phyloP scores from a whole-genome alignment of 345 rosid species.

The Syzygium jambos region DNA sequence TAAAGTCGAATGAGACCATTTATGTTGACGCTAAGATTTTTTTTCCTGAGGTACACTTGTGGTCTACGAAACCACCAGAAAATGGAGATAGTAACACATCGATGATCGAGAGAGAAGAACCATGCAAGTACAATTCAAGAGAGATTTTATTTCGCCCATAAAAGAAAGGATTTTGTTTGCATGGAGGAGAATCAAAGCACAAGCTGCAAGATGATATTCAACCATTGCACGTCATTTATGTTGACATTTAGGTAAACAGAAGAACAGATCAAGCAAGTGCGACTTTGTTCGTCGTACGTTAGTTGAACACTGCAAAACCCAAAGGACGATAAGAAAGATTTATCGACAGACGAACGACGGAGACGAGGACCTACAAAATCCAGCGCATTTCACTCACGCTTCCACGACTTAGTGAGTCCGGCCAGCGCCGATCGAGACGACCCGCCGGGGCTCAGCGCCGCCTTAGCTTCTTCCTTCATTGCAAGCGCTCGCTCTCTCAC shows the following conservation, averaged over 20 bases:
- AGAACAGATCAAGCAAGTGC: not conserved
- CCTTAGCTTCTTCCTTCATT: slow-evolving; percentile 10
- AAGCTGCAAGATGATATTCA: not conserved
- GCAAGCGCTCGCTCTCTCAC: slow-evolving; percentile 1
- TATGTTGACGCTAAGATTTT: not conserved
- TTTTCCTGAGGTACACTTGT: not conserved
- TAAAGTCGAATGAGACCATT: not conserved
- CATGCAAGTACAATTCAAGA: not conserved
- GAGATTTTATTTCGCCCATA: not conserved
- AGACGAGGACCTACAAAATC: not conserved
- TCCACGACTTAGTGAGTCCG: slow-evolving; percentile 7
- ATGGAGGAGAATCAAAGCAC: no score
- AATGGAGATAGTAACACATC: not conserved
- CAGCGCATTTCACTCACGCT: not conserved
- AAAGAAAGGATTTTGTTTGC: no score
- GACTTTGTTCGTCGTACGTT: not conserved
- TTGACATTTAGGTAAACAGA: not conserved
- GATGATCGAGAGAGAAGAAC: no score
- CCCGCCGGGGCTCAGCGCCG: slow-evolving; percentile 29
- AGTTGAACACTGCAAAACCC: not conserved
- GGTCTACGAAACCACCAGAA: not conserved
- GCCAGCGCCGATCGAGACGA: slow-evolving; percentile 26
- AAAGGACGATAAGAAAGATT: not conserved
- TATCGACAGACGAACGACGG: not conserved
- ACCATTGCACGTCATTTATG: not conserved